Conservation (phyloP, 2,329 filamentous ascomycete genomes). For the Tolypocladium ophioglossoides region DNA sequence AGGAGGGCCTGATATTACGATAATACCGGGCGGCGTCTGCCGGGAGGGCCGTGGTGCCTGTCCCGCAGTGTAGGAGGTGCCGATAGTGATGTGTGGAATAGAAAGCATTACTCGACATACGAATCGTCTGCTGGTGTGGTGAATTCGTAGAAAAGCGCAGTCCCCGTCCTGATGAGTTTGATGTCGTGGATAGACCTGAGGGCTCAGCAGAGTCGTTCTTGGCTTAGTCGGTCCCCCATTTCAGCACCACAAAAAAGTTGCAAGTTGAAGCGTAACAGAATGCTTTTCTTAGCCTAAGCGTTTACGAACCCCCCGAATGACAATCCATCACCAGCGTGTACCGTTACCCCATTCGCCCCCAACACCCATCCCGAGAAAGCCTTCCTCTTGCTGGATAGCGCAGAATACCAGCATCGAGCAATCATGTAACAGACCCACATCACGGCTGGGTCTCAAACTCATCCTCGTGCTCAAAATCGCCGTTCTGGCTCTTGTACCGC, state of each 20-base stretch:
- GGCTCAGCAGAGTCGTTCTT: not conserved
- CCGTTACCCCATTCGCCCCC: not conserved
- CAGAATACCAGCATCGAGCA: not conserved
- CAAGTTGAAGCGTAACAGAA: not conserved
- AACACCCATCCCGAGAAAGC: not conserved
- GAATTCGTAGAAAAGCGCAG: not conserved
- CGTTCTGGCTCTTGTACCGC: slow-evolving; percentile 41
- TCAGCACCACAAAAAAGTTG: no score
- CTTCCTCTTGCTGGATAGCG: not conserved
- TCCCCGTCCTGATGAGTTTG: not conserved
- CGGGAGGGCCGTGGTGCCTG: not conserved
- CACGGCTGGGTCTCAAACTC: slow-evolving; percentile 35
- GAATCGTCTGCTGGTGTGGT: not conserved
- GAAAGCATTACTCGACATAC: slow-evolving; percentile 4
- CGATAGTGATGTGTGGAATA: slow-evolving; percentile 10
- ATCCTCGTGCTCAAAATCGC: slow-evolving; percentile 23
- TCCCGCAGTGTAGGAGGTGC: slow-evolving; percentile 5
- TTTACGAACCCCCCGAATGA: not conserved
- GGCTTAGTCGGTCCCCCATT: no score
- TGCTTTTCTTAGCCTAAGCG: not conserved
- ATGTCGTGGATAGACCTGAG: not conserved
- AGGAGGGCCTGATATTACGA: not conserved
- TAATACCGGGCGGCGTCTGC: not conserved
- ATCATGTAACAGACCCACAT: not conserved
- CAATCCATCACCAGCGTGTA: not conserved